These are phyloP conservation scores for Begonia fuchsioides DNA, from an alignment of 306 rosid genomes.

Conservation along the genomic window DNA sequence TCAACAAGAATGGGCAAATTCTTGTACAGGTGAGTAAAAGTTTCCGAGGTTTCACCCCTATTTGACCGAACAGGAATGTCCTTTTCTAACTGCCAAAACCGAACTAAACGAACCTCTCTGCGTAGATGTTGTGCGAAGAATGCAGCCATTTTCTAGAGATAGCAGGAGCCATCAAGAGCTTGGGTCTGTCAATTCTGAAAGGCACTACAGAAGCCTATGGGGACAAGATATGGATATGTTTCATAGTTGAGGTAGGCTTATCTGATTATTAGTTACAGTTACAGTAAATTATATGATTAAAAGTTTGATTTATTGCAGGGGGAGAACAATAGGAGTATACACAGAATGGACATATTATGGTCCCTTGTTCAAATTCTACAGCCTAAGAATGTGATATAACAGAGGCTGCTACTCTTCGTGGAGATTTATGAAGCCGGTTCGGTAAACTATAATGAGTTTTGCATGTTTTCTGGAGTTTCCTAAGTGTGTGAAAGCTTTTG, in stretches of 20 bases:
- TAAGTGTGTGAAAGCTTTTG: constrained; percentile 1
- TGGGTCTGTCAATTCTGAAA: constrained; percentile 61
- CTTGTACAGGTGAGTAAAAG: constrained; percentile 71
- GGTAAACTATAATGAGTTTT: constrained; percentile 14
- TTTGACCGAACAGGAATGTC: too few species aligned
- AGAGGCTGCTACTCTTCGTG: constrained; percentile 15
- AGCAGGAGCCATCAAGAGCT: constrained; percentile 81
- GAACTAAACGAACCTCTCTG: not conserved
- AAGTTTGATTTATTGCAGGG: constrained; percentile 38
- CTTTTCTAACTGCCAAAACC: constrained; percentile 1
- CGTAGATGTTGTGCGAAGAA: constrained; percentile 89
- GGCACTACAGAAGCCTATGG: constrained; percentile 70
- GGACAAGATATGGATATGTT: constrained; percentile 80
- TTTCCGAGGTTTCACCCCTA: not conserved
- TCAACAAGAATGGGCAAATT: constrained; percentile 84
- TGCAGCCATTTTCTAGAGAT: constrained; percentile 94
- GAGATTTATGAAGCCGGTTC: constrained; percentile 16
- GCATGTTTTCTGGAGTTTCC: too few species aligned
- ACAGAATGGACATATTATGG: constrained; percentile 90
- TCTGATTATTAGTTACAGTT: too few species aligned
- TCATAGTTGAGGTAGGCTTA: constrained; percentile 74
- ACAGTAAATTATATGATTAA: too few species aligned
- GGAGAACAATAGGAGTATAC: constrained; percentile 61
- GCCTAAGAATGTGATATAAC: constrained; percentile 36
- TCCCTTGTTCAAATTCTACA: constrained; percentile 87